Evolutionary conservation across 768 basidiomycete genomes (phyloP), one percentile per base, ranked within the genome.

Genomic region (Amanita rimosa): DNA sequence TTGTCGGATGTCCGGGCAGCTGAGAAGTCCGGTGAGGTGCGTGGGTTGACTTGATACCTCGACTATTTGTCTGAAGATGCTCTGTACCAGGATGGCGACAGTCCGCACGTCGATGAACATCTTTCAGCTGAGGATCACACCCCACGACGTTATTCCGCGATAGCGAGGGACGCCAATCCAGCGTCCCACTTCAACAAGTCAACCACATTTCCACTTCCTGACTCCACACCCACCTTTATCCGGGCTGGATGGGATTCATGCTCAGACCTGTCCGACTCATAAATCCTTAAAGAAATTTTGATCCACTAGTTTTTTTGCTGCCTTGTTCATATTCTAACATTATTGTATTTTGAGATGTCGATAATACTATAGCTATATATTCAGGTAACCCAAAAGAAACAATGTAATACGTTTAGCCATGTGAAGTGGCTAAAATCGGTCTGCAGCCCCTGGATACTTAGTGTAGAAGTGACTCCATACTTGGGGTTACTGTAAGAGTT

Each of bases 211-310:
- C 52, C 62, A 41, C 64, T 64, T 37, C 55, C 67, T 51, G 64
- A 64, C 37, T 66, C 72, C 19, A 72, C 70, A 19, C 76, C 77
- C 24, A 72, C 65, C 58, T 71, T 78, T 46, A 66, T 75, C 52
- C 69, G 74, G 48, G 76, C 75, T 29, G 77, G 75, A 16, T 81
- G 79, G 79, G 78, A 74, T 54, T 73, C 73, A 56, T 63, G 67
- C 36, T 72, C 75, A 44, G 71, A 76, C 44, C 47, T 54, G 21
- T 64, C 64, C 24, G 64, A 66, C 48, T 46, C 51, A n/a, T 63
- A 48, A 56, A 34, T 33, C 47, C 41, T 36, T 42, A 47, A 31
- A 31, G 31, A 31, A 31, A 11, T 2, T 48, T 29, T 17, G 46
- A 29, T 21, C 24, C 41, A 16, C 9, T 16, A 44, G 36, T 22